Evolutionary conservation across 768 basidiomycete genomes (phyloP).

Genomic region (Pseudohyphozyma bogoriensis): DNA sequence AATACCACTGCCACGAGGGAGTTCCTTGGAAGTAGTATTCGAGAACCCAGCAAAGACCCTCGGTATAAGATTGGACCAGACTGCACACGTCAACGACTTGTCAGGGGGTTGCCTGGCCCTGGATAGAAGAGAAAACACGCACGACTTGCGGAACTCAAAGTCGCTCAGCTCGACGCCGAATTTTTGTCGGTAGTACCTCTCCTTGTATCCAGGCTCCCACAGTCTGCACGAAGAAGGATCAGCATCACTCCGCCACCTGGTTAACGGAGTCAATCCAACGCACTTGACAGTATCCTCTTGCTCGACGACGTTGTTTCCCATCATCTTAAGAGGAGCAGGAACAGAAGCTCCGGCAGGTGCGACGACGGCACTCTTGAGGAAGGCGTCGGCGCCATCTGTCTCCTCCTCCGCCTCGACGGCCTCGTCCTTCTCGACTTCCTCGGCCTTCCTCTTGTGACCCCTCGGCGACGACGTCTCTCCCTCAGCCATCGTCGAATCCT

Average conservation of each 20-base stretch:
- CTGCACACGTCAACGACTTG: slow-evolving; percentile 41
- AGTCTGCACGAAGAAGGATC: slow-evolving; percentile 46
- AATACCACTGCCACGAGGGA: slow-evolving; percentile 69
- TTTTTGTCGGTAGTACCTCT: slow-evolving; percentile 89
- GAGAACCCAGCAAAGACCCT: slow-evolving; percentile 91
- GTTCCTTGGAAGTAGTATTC: slow-evolving; percentile 99
- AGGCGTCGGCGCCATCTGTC: slow-evolving; percentile 30
- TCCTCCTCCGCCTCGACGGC: slow-evolving; percentile 33
- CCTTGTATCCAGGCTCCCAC: slow-evolving; percentile 92
- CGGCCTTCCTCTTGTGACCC: slow-evolving; percentile 46
- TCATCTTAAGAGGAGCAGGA: slow-evolving; percentile 49
- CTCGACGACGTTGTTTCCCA: slow-evolving; percentile 88
- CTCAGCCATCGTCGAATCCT: slow-evolving; percentile 1
- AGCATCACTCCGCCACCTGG: too few relatives aligned
- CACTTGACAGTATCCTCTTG: slow-evolving; percentile 89
- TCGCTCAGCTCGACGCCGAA: slow-evolving; percentile 70
- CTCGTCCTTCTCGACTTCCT: slow-evolving; percentile 34
- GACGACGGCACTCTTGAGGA: slow-evolving; percentile 32
- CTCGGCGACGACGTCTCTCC: slow-evolving; percentile 26
- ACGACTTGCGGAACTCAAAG: slow-evolving; percentile 62
- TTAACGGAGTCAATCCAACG: slow-evolving; percentile 33
- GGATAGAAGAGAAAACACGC: slow-evolving; percentile 33
- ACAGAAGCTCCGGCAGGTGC: slow-evolving; percentile 37
- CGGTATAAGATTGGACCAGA: slow-evolving; percentile 71
- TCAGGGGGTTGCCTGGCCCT: background rate